Evolutionary conservation across 495 filamentous ascomycete species (phyloP), one percentile per base, ranked within the genome.

Genomic region (Aspergillus affinis): DNA sequence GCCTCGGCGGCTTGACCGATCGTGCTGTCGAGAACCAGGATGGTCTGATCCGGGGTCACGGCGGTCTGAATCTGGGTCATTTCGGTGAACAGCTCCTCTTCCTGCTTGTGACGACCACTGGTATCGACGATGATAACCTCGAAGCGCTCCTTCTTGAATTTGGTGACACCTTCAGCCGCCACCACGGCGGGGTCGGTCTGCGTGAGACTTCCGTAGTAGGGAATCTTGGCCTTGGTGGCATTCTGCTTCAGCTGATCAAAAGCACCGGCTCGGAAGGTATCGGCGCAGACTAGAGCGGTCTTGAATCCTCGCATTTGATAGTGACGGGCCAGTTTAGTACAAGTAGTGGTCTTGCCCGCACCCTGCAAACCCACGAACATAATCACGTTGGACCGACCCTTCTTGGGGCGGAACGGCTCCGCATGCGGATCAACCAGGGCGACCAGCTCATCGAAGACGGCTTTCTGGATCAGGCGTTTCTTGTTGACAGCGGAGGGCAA

Each of bases 161-260:
- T 95, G 32, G 96, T 92, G 13, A 99, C 95, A 70, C 94, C 94
- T 65, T 98, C 94, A 2, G 86, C 82, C 1, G 95, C 92, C 19
- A 99, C 95, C 26, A 91, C 85, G 5, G 92, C 93, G 2, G 94
- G 94, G 71, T 99, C 95, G 9, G 92, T 97, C 71, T 98, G 92
- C 0, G 93, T 98, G 52, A 98, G 77, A 60, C 89, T 93, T 65
- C 94, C 94, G 69, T 94, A 98, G 81, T 99, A 99, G 8, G 94
- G 95, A 41, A 99, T 98, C 81, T 96, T 97, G 12, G 95, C 94
- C 74, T 97, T 98, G 50, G 91, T 97, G 1, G 94, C 94, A 69
- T 98, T 99, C 74, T 99, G 94, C 72, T 98, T 99, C 64, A 99
- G 77, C 77, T 99, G 94, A 70, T 99, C 94, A 66, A 98, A 99